Evolutionary conservation across 768 basidiomycete species (phyloP).

Genomic region (Pleurotus giganteus): DNA sequence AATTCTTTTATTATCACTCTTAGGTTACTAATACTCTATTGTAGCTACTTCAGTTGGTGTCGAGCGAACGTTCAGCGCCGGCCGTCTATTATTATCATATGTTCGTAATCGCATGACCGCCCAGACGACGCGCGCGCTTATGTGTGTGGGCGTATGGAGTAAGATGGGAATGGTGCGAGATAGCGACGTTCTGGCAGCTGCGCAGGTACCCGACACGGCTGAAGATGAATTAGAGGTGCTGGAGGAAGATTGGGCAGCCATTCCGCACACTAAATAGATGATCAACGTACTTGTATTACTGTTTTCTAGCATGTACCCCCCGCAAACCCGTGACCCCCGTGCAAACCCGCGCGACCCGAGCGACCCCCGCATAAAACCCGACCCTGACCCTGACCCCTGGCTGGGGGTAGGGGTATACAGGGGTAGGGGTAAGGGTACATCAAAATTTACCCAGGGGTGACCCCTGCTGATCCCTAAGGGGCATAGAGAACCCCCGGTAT

Average conservation of each 20-base stretch:
- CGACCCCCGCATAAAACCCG: too few relatives aligned
- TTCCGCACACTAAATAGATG: too few relatives aligned
- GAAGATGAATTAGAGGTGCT: constrained; percentile 2
- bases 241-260: not conserved
- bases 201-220: not conserved
- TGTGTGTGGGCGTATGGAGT: constrained; percentile 22
- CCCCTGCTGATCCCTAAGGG: too few relatives aligned
- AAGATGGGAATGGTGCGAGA: constrained; percentile 10
- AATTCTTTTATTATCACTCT: not conserved
- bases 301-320: too few relatives aligned
- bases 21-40: not conserved
- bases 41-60: constrained; percentile 23
- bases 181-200: constrained; percentile 5
- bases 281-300: too few relatives aligned
- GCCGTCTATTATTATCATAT: constrained; percentile 19
- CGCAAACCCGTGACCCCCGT: too few relatives aligned
- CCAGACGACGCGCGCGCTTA: constrained; percentile 16
- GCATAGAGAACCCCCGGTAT: too few relatives aligned
- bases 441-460: too few relatives aligned
- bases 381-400: too few relatives aligned
- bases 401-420: too few relatives aligned
- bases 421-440: too few relatives aligned
- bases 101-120: constrained; percentile 18
- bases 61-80: constrained; percentile 22
- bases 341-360: too few relatives aligned